Percentiles rank a stretch among this genome's conserved stretches.
These are phyloP conservation scores for Chaetoceros muelleri DNA, from an alignment of 108 stramenopile species.

Conservation along the genomic window DNA sequence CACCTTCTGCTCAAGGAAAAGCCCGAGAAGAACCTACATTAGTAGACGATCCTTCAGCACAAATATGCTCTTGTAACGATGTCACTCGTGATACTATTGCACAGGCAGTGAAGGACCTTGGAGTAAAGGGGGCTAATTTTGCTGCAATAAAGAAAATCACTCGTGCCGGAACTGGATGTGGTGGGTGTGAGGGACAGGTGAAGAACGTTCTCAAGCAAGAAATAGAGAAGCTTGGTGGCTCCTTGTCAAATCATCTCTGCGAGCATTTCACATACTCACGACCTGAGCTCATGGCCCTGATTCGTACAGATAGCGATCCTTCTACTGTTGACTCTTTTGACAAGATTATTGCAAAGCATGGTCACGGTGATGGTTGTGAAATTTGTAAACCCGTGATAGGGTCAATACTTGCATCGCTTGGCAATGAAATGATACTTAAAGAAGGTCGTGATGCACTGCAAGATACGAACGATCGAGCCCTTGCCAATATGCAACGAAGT, in stretches of 20 bases:
- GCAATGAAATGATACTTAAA: constrained; percentile 73
- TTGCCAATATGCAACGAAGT: constrained; percentile 92
- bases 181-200: constrained; percentile 87
- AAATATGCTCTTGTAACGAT: constrained; percentile 92
- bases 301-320: constrained; percentile 60
- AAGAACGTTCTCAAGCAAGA: constrained; percentile 64
- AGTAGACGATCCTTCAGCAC: constrained; percentile 50
- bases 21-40: constrained; percentile 39
- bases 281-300: constrained; percentile 80
- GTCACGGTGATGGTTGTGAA: constrained; percentile 85
- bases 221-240: constrained; percentile 69
- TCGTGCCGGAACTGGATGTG: constrained; percentile 86
- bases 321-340: constrained; percentile 64
- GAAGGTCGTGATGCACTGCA: constrained; percentile 67
- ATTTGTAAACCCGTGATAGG: constrained; percentile 85
- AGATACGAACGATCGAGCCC: constrained; percentile 88
- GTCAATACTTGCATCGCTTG: constrained; percentile 73
- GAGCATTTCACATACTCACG: constrained; percentile 83
- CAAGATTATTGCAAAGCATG: constrained; percentile 75
- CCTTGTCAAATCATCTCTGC: constrained; percentile 75
- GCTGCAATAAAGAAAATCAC: constrained; percentile 74
- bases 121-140: constrained; percentile 60
- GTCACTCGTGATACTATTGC: constrained; percentile 71
- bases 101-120: constrained; percentile 54
- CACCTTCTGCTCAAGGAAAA: constrained; percentile 39